Base-by-base conservation (phyloP, 805 yeast species). In the Cyberlindnera misumaiensis region DNA sequence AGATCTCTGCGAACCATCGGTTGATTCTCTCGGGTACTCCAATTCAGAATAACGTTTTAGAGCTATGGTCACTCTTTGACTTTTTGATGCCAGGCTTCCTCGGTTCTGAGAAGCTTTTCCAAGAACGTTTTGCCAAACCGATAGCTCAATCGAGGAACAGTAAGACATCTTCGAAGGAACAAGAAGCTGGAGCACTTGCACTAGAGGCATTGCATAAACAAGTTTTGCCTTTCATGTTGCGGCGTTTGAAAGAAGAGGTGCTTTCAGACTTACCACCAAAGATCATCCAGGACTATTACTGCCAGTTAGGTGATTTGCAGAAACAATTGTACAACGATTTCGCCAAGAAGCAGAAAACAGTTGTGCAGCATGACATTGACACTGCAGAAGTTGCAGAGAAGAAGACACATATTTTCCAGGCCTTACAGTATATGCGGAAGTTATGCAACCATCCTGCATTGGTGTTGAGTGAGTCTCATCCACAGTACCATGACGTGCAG, bases 1-100 rank as follows among this genome's bases (percentile, higher is more conserved):
- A 70, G 44, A 65, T 90, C 27, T 68, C 72, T 40, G 94, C 97
- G 1, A 88, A 90, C 44, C 98, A 93, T 61, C 66, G 99, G 37
- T 71, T 93, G 47, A 81, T 93, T 30, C 68, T 93, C 44, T 85
- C 97, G 0, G 99, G 99, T 52, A 93, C 99, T 0, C 99, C 99
- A 11, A 93, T 93, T 51, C 99, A 93, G 60, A 93, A 93, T 57
- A 93, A 93, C 55, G 98, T 93, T 3, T 70, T 93, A 31, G 99
- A 93, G 60, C 67, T 93, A 45, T 93, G 99, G 99, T 93, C 98
- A 4, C 67, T 93, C 53, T 93, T 93, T 67, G 98, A 93, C 60
- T 93, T 88, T 60, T 69, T 93, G 59, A 93, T 93, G 99, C 99
- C 99, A 2, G 99, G 99, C 0, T 93, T 93, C 55, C 67, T 93